phyloP scores from a whole-genome alignment of 352 stramenopile species.

The Globisporangium barbulae region DNA sequence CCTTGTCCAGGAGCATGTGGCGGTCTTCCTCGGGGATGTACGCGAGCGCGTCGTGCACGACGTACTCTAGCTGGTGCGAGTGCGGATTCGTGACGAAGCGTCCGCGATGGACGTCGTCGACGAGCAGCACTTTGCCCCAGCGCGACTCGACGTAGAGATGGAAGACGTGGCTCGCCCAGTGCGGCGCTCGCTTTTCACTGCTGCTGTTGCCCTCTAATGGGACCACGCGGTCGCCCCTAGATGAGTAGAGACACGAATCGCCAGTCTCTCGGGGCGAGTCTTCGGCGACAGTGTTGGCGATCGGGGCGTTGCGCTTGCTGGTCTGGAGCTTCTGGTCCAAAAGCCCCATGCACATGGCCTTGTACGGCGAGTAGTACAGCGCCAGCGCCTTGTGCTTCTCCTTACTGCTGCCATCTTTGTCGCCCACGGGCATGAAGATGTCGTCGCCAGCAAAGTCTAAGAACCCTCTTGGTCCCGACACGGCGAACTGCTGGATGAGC shows the following conservation, averaged over 20 bases:
- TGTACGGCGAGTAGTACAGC: constrained; percentile 7
- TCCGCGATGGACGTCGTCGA: constrained; percentile 30
- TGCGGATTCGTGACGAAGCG: constrained; percentile 27
- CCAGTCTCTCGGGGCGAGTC: neutral
- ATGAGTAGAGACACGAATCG: neutral
- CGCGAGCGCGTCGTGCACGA: constrained; percentile 3
- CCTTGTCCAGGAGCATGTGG: neutral
- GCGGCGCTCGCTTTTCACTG: neutral
- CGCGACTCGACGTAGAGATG: constrained; percentile 47
- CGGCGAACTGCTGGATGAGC: constrained; percentile 24
- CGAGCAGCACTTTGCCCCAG: constrained; percentile 32
- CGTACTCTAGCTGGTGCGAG: constrained; percentile 13
- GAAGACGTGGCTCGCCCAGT: constrained; percentile 2
- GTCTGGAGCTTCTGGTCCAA: constrained; percentile 1
- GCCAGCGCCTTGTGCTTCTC: neutral
- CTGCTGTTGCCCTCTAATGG: neutral
- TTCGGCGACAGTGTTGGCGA: neutral
- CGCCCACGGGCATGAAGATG: constrained; percentile 14
- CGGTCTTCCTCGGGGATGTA: constrained; percentile 3
- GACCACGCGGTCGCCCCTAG: neutral
- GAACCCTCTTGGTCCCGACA: constrained; percentile 21
- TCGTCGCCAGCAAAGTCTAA: constrained; percentile 24
- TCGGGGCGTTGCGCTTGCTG: neutral
- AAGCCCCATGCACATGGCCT: constrained; percentile 10
- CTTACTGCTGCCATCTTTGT: no score